Conservation (phyloP, 2,329 filamentous ascomycete genomes). For the Fusarium torreyae region DNA sequence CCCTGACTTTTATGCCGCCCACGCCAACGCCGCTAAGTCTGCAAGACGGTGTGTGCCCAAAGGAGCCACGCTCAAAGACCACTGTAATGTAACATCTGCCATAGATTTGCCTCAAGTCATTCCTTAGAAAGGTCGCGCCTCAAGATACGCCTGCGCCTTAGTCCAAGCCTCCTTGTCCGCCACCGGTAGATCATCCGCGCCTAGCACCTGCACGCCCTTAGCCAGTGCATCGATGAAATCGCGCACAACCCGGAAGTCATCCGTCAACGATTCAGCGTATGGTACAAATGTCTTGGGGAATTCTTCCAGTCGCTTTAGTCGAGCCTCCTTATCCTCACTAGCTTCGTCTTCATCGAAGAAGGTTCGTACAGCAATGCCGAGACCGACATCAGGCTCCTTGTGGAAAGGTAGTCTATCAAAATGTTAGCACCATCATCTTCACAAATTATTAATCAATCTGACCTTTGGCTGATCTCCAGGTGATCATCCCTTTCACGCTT, state of each 20-base stretch:
- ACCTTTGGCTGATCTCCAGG: constrained; percentile 80
- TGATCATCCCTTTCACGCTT: constrained; percentile 78
- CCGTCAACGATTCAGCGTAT: constrained; percentile 69
- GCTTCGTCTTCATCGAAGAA: constrained; percentile 81
- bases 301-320: constrained; percentile 61
- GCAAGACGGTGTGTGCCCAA: constrained; percentile 44
- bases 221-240: constrained; percentile 72
- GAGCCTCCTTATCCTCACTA: constrained; percentile 66
- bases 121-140: constrained; percentile 58
- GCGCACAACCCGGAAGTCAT: constrained; percentile 71
- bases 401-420: constrained; percentile 74
- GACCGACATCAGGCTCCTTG: constrained; percentile 78
- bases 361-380: constrained; percentile 85
- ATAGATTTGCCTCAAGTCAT: constrained; percentile 35
- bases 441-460: constrained; percentile 50
- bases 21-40: constrained; percentile 50
- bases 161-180: constrained; percentile 68
- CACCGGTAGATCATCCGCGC: constrained; percentile 62
- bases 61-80: constrained; percentile 42
- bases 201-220: constrained; percentile 69
- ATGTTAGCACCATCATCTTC: constrained; percentile 33
- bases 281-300: constrained; percentile 72
- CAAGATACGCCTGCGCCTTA: constrained; percentile 69
- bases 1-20: constrained; percentile 43
- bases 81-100: constrained; percentile 40